Evolutionary conservation across 345 rosid species (phyloP), one percentile per base, ranked within the genome.

Genomic region (Salix caprea): DNA sequence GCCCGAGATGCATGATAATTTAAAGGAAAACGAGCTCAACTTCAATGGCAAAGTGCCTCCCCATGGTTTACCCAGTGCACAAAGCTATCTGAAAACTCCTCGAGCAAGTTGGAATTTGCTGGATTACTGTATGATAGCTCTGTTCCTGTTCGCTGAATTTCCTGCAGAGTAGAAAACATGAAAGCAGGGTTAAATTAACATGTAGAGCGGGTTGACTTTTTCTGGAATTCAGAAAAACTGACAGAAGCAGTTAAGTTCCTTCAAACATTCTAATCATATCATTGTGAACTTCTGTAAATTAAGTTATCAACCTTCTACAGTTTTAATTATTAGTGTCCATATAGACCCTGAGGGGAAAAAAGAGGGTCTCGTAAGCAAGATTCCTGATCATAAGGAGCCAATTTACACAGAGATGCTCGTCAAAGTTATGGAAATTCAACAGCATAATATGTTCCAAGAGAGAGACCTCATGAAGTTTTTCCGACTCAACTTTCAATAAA

Each of bases 41-140:
- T 81, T 87, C 85, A 93, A 69, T 89, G 90, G 92, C 97, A 88
- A 70, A 96, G 80, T 23, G 96, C 83, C 82, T 91, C 95, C 75
- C 98, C 97, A 6, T 70, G 65, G 76, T 75, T 86, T 71, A 96
- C 97, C 99, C 99, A 96, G 26, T 82, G 83, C 74, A 84, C 90
- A 81, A 96, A 96, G 83, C 90, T 85, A 78, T 88, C 97, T 2
- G 99, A 69, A 76, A 81, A 90, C 24, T 92, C 97, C 84, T 90
- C 90, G 1, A 71, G 82, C 32, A 80, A 89, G 37, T 76, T 39
- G 69, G 83, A 74, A 75, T 46, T 56, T 68, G 83, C 89, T 19
- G 70, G 67, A 70, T 76, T 74, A 5, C 50, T 75, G 46, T 60
- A 83, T 14, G 82, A 76, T 66, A 84, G 67, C 78, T 85, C 92